Conservation (phyloP, 2,329 filamentous ascomycete genomes). For the Trichoderma citrinoviride region DNA sequence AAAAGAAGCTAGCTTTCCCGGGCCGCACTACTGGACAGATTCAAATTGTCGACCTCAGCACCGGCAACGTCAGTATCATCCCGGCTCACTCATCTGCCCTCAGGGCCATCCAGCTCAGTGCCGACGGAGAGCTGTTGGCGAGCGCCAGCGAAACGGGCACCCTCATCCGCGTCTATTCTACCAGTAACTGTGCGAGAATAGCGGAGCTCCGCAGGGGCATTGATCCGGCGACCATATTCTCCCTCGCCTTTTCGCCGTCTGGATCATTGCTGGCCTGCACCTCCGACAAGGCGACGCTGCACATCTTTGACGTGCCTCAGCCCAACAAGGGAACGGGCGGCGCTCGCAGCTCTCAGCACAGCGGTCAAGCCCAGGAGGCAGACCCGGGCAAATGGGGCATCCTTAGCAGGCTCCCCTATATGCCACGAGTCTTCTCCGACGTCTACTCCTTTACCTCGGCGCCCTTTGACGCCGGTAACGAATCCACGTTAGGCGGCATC, state of each 20-base stretch:
- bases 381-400: slow-evolving; percentile 79
- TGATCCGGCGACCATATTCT: slow-evolving; percentile 84
- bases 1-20: slow-evolving; percentile 75
- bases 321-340: slow-evolving; percentile 44
- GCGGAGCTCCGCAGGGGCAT: slow-evolving; percentile 85
- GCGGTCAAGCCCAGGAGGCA: slow-evolving; percentile 38
- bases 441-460: slow-evolving; percentile 80
- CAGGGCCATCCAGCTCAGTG: slow-evolving; percentile 74
- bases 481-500: slow-evolving; percentile 51
- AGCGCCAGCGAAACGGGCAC: slow-evolving; percentile 92
- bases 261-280: slow-evolving; percentile 82
- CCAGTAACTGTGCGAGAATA: slow-evolving; percentile 73
- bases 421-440: slow-evolving; percentile 86
- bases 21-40: slow-evolving; percentile 87
- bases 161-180: slow-evolving; percentile 80
- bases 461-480: slow-evolving; percentile 80
- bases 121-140: slow-evolving; percentile 76
- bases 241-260: slow-evolving; percentile 80
- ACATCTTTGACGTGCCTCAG: slow-evolving; percentile 83
- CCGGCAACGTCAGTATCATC: slow-evolving; percentile 85
- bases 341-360: slow-evolving; percentile 34
- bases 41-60: slow-evolving; percentile 76
- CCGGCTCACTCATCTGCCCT: slow-evolving; percentile 81
- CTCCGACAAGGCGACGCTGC: slow-evolving; percentile 93
- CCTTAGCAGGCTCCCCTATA: slow-evolving; percentile 75